A percentile compares a stretch with the other conserved stretches of the same genome.
phyloP scores from a whole-genome alignment of 805 yeast genomes.

The Ogataea nakhonphanomensis region DNA sequence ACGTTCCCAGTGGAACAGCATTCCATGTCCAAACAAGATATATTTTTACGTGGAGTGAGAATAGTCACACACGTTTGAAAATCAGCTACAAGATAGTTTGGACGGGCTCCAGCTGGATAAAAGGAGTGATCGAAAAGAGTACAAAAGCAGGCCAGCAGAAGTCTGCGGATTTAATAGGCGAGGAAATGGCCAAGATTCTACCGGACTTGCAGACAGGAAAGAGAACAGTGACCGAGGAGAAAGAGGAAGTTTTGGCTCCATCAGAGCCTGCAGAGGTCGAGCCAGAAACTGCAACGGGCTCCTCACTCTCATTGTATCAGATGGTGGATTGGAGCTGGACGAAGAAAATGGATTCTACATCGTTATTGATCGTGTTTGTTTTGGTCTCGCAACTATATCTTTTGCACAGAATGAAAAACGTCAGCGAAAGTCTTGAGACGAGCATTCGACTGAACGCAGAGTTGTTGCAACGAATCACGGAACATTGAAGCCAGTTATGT shows the following conservation, averaged over 20 bases:
- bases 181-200: conserved; percentile 21
- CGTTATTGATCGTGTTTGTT: conserved; percentile 5
- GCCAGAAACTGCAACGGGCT: not conserved
- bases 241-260: not conserved
- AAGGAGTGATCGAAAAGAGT: conserved; percentile 82
- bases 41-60: conserved; percentile 68
- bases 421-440: not conserved
- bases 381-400: conserved; percentile 10
- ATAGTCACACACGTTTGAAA: conserved; percentile 55
- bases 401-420: conserved; percentile 5
- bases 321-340: too few species aligned
- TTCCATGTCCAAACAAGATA: conserved; percentile 75
- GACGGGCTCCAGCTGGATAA: conserved; percentile 92
- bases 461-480: conserved; percentile 1
- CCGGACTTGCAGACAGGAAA: conserved; percentile 12
- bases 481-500: conserved; percentile 1
- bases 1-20: conserved; percentile 88
- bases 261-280: not conserved
- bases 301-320: too few species aligned
- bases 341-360: too few species aligned
- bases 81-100: conserved; percentile 80
- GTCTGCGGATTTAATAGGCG: conserved; percentile 44
- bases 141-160: conserved; percentile 75
- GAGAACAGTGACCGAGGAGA: not conserved
- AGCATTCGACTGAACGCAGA: conserved; percentile 1